Evolutionary conservation across 768 basidiomycete genomes (phyloP).

Genomic region (Tricholoma flavovirens): DNA sequence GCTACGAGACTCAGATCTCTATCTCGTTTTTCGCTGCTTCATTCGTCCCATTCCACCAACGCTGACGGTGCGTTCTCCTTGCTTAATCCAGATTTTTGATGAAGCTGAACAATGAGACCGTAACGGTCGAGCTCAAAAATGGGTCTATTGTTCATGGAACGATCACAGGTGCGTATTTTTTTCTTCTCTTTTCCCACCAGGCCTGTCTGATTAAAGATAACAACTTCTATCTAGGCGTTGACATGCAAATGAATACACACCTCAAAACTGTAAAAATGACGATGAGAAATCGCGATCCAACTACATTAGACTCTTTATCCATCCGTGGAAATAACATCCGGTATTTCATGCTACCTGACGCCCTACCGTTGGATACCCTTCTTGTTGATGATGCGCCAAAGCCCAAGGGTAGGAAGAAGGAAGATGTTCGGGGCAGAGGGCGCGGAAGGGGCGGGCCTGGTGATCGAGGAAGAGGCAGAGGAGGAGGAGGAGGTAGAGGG

Average conservation of each 20-base stretch:
- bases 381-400: slow-evolving; percentile 97
- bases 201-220: not conserved
- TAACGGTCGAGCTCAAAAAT: slow-evolving; percentile 97
- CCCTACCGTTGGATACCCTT: slow-evolving; percentile 91
- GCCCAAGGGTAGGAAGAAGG: slow-evolving; percentile 90
- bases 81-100: slow-evolving; percentile 76
- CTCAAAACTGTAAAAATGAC: slow-evolving; percentile 98
- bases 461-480: slow-evolving; percentile 50
- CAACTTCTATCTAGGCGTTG: slow-evolving; percentile 62
- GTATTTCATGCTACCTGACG: slow-evolving; percentile 97
- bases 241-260: slow-evolving; percentile 99
- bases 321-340: slow-evolving; percentile 97
- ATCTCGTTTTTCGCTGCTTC: slow-evolving; percentile 3
- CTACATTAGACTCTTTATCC: slow-evolving; percentile 82
- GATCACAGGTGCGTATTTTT: slow-evolving; percentile 74
- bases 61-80: slow-evolving; percentile 4
- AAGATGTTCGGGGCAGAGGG: slow-evolving; percentile 66
- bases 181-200: not conserved
- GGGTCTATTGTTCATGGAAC: slow-evolving; percentile 94
- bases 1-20: not conserved
- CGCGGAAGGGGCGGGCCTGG: slow-evolving; percentile 43
- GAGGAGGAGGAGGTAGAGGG: slow-evolving; percentile 48
- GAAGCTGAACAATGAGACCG: slow-evolving; percentile 99
- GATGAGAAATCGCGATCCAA: slow-evolving; percentile 83
- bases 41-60: not conserved